phyloP scores from a whole-genome alignment of 345 rosid species.

The Euphorbia peplus region DNA sequence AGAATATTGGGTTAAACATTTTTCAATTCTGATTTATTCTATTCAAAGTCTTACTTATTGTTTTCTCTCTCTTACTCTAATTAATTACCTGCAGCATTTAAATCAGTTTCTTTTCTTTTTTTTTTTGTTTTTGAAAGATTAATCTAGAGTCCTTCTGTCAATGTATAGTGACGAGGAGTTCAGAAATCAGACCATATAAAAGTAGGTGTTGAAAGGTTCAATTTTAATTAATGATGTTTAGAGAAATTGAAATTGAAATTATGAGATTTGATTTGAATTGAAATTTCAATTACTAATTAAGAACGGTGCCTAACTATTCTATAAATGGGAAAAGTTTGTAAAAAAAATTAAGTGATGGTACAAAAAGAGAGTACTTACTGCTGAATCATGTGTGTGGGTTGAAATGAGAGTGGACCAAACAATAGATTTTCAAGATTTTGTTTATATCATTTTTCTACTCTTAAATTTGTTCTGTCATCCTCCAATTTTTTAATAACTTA shows the following conservation, averaged over 20 bases:
- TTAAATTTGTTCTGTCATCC: no score
- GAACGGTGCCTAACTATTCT: constrained; percentile 10
- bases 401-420: background rate
- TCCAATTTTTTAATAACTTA: no score
- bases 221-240: no score
- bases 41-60: background rate
- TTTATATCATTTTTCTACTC: background rate
- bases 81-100: background rate
- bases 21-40: background rate
- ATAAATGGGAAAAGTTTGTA: background rate
- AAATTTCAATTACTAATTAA: background rate
- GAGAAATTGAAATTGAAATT: background rate
- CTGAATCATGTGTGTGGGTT: background rate
- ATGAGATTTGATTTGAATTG: background rate
- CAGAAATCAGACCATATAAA: no score
- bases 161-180: background rate
- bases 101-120: background rate
- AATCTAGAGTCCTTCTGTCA: no score
- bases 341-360: no score
- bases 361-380: background rate
- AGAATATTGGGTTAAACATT: no score
- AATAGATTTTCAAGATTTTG: background rate
- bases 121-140: no score
- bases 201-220: no score
- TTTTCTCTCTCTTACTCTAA: background rate